Base-by-base conservation (phyloP, 805 yeast species). In the Candida krabiensis region DNA sequence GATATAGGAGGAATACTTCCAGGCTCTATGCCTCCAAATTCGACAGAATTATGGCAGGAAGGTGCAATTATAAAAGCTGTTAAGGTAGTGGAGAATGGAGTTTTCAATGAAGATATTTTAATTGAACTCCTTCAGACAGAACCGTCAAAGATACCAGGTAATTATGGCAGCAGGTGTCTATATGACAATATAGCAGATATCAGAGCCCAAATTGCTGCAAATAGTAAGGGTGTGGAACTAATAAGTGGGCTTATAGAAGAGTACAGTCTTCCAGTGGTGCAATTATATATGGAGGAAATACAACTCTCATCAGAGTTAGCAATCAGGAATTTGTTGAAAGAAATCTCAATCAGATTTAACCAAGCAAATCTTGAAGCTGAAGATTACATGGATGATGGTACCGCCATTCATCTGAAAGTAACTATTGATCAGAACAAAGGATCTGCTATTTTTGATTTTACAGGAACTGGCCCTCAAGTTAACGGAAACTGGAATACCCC, bases 401-500 rank as follows among this genome's bases (percentile, higher is more conserved):
- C 81, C 4, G 63, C 68, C 18, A 70, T 77, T 28, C 52, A 67
- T 8, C 62, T 74, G 18, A 60, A 58, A 6, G 65, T 77, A 28
- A 58, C 62, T n/a, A 73, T 73, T 44, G 54, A 59, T 39, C 61
- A 58, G 18, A 62, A 62, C 19, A 58, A 64, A 16, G 77, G 76
- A 1, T 55, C 58, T 30, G 71, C 76, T 2, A 62, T 63, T 15
- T 74, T 74, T 55, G 82, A 77, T 53, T 77, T 77, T 50, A 66
- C 71, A 12, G 78, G 73, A 32, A 70, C 79, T 0, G 85, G 91
- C 2, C 79, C 80, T 17, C 93, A 90, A 57, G 76, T 84, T 35
- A 83, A 86, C 55, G 95, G 93, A 13, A 90, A 90, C 59, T 71
- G 86, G 62, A 90, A 91, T 61, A 96, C 97, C 0, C 98, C 98